Base-by-base conservation (phyloP, 1,139 yeast genomes). In the Diutina catenulata region DNA sequence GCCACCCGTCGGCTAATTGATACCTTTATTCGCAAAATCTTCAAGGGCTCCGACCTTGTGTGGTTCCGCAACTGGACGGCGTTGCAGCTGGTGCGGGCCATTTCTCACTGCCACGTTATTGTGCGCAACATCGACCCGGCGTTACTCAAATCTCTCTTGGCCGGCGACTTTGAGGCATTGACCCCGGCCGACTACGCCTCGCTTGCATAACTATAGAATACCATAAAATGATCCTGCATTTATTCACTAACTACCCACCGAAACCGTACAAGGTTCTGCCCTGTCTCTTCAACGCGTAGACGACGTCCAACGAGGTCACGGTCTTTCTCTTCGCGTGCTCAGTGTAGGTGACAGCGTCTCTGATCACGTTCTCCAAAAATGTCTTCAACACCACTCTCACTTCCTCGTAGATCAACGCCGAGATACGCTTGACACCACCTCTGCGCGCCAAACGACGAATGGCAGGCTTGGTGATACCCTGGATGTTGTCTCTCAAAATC, bases 321-420 rank as follows among this genome's bases (percentile, higher is more conserved):
- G 98, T 91, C 86, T 91, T 91, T 80, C 98, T 87, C 93, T 91
- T 91, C 60, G 97, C 97, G 79, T 91, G 97, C 73, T 91, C 97
- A 55, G 98, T 91, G 75, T 91, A 91, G 57, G 96, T 87, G 57
- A 91, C 96, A 56, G 97, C 97, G 59, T 91, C 97, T 74, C 96
- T 86, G 68, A 91, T 91, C 56, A 88, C 96, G 60, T 83, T 80
- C 71, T 87, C 96, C 62, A 91, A 78, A 81, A 88, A 91, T 45
- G 94, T 75, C 74, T 88, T 88, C 55, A 91, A 76, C 54, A 91
- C 97, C 52, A 83, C 91, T 74, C 98, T 86, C 59, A 93, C 95
- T 76, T 88, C 96, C 73, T 91, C 97, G 74, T 91, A 91, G 66
- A 91, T 88, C 64, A 88, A 76, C 62, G 95, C 97, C 49, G 97